Conservation (phyloP, 768 basidiomycete species). For the Pisolithus sp. region DNA sequence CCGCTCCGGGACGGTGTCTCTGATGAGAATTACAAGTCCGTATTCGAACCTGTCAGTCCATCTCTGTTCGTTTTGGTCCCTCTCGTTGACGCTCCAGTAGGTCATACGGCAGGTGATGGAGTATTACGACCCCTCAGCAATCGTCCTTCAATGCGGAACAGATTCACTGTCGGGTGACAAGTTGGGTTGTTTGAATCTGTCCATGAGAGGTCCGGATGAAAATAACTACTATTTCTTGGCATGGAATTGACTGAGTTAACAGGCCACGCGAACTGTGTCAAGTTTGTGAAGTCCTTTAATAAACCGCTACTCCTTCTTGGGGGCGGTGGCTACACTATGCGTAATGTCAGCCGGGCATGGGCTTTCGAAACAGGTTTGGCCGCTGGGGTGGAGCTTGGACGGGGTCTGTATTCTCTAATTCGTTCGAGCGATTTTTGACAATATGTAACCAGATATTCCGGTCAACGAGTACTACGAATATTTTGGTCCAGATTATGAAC, state of each 20-base stretch:
- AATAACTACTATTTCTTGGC: neutral
- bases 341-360: conserved; percentile 95
- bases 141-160: conserved; percentile 95
- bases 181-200: conserved; percentile 91
- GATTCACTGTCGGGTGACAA: conserved; percentile 97
- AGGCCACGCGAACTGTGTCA: conserved; percentile 97
- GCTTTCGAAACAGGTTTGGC: conserved; percentile 97
- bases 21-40: conserved; percentile 89
- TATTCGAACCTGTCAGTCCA: conserved; percentile 83
- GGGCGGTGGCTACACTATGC: conserved; percentile 98
- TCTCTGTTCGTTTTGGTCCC: neutral
- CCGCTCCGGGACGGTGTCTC: conserved; percentile 92
- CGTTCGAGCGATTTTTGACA: conserved; percentile 5
- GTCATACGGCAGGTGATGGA: conserved; percentile 93
- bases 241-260: conserved; percentile 1
- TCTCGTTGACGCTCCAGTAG: conserved; percentile 33
- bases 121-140: conserved; percentile 87
- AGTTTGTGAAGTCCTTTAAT: conserved; percentile 94
- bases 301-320: conserved; percentile 91
- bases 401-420: conserved; percentile 43
- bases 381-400: conserved; percentile 89
- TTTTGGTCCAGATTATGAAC: conserved; percentile 94
- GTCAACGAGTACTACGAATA: conserved; percentile 99
- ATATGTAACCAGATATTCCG: conserved; percentile 71
- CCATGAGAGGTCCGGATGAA: conserved; percentile 69